phyloP scores from a whole-genome alignment of 208 protist genomes.

The Acanthamoeba quina region DNA sequence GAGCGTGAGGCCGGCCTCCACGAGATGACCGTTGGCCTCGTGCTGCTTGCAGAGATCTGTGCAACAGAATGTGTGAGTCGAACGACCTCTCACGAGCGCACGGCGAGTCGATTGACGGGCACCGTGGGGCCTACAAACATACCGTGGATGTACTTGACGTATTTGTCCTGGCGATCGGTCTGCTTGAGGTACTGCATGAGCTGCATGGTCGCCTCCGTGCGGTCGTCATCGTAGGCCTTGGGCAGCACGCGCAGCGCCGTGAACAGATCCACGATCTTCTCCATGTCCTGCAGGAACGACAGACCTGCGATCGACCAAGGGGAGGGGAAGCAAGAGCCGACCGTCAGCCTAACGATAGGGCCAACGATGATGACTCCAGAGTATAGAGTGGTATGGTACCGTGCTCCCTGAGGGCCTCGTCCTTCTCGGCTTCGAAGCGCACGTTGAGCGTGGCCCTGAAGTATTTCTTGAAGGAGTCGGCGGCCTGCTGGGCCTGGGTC shows the following conservation, averaged over 20 bases:
- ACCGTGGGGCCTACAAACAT: neutral
- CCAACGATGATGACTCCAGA: neutral
- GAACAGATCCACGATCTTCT: slow-evolving; percentile 70
- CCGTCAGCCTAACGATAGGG: too few relatives aligned
- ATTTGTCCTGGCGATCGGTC: slow-evolving; percentile 84
- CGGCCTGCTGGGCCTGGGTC: slow-evolving; percentile 54
- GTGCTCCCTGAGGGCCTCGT: slow-evolving; percentile 43
- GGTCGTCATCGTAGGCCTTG: slow-evolving; percentile 83
- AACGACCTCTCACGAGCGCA: too few relatives aligned
- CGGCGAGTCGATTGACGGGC: neutral
- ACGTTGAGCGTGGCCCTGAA: slow-evolving; percentile 54
- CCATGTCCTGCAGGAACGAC: slow-evolving; percentile 65
- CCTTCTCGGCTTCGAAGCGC: slow-evolving; percentile 72
- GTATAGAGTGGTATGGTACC: neutral
- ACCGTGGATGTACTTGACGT: slow-evolving; percentile 84
- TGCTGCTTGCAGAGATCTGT: slow-evolving; percentile 73
- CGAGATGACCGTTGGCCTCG: slow-evolving; percentile 26
- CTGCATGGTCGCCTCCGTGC: slow-evolving; percentile 80
- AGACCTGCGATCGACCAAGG: neutral
- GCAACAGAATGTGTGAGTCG: neutral
- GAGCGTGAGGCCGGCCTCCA: slow-evolving; percentile 82
- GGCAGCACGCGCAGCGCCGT: slow-evolving; percentile 61
- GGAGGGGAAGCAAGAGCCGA: too few relatives aligned
- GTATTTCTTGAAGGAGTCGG: slow-evolving; percentile 75
- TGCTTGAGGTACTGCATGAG: slow-evolving; percentile 84